phyloP scores from a whole-genome alignment of 2,329 filamentous ascomycete species.

The Neocatenulostroma microsporum region DNA sequence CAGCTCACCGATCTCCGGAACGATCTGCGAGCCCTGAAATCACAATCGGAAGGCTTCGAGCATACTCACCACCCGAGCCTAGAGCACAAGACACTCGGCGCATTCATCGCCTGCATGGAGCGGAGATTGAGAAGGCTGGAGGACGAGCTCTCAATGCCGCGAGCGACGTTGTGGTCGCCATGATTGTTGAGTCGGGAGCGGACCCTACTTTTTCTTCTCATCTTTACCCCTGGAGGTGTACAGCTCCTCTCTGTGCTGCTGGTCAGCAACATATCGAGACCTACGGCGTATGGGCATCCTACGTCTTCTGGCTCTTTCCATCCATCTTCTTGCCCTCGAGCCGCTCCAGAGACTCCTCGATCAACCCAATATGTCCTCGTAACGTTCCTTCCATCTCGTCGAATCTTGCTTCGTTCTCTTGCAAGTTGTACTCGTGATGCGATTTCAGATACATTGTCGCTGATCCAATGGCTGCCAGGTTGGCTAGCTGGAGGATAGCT shows the following conservation, averaged over 20 bases:
- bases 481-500: conserved; percentile 11
- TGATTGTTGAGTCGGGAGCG: not conserved
- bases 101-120: no score
- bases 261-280: not conserved
- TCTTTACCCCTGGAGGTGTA: conserved; percentile 14
- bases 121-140: no score
- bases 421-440: conserved; percentile 36
- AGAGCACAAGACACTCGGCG: no score
- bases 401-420: conserved; percentile 43
- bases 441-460: conserved; percentile 20
- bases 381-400: conserved; percentile 43
- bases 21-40: no score
- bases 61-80: no score
- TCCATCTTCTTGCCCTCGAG: conserved; percentile 36
- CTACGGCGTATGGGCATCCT: conserved; percentile 11
- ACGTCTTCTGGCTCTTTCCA: conserved; percentile 32
- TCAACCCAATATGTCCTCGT: conserved; percentile 41
- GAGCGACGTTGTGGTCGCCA: no score
- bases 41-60: no score
- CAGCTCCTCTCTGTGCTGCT: conserved; percentile 11
- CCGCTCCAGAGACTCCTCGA: conserved; percentile 40
- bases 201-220: conserved; percentile 14
- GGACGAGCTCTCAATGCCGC: no score
- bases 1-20: no score
- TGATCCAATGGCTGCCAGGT: conserved; percentile 13